A percentile compares a stretch with the other conserved stretches of the same genome.
phyloP scores from a whole-genome alignment of 2,329 filamentous ascomycete genomes.

The Sarocladium strictum region DNA sequence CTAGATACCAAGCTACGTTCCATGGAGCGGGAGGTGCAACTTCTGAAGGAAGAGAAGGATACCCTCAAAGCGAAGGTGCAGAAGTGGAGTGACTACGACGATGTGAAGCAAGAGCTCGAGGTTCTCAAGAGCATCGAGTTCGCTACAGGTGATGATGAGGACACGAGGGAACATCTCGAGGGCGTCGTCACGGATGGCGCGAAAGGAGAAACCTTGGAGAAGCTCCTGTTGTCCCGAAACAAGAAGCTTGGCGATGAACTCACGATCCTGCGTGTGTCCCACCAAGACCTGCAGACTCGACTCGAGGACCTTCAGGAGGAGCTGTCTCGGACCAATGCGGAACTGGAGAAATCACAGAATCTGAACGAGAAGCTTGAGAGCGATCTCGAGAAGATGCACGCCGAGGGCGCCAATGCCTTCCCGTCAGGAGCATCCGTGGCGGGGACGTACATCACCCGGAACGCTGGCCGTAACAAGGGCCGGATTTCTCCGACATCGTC shows the following conservation, averaged over 20 bases:
- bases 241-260: conserved; percentile 95
- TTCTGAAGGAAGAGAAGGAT: conserved; percentile 76
- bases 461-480: conserved; percentile 58
- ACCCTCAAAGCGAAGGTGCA: conserved; percentile 73
- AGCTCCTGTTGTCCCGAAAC: conserved; percentile 84
- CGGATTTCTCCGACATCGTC: conserved; percentile 87
- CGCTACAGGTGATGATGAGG: conserved; percentile 80
- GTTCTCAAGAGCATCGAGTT: conserved; percentile 98
- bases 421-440: conserved; percentile 89
- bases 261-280: conserved; percentile 85
- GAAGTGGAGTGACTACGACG: conserved; percentile 91
- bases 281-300: conserved; percentile 80
- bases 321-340: conserved; percentile 73
- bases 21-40: conserved; percentile 71
- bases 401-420: conserved; percentile 76
- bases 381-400: conserved; percentile 81
- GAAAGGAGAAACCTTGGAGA: conserved; percentile 78
- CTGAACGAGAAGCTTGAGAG: conserved; percentile 88
- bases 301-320: conserved; percentile 79
- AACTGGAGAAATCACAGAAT: conserved; percentile 77
- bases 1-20: conserved; percentile 69
- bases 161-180: conserved; percentile 38
- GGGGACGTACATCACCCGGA: conserved; percentile 76
- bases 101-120: conserved; percentile 91
- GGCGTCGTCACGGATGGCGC: conserved; percentile 12